Evolutionary conservation across 257 asterid genomes (phyloP).

Genomic region (Przewalskia tangutica): DNA sequence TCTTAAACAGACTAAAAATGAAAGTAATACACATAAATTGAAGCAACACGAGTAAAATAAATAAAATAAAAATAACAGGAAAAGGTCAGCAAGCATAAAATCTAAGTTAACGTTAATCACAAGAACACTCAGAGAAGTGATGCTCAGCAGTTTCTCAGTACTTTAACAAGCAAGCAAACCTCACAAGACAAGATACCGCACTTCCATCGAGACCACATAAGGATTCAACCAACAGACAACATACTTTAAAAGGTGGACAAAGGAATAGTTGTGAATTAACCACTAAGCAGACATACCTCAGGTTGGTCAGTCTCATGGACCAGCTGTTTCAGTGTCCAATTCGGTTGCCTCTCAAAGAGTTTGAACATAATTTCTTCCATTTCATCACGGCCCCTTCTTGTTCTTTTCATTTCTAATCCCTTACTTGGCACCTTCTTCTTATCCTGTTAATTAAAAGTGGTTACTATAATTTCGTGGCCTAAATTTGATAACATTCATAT

Average conservation of each 20-base stretch:
- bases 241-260: background rate
- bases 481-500: background rate
- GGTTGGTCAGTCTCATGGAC: constrained; percentile 87
- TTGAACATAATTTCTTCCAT: constrained; percentile 92
- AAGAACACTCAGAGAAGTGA: background rate
- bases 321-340: constrained; percentile 84
- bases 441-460: constrained; percentile 33
- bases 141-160: background rate
- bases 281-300: constrained; percentile 35
- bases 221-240: background rate
- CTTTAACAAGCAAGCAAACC: background rate
- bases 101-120: background rate
- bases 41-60: background rate
- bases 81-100: background rate
- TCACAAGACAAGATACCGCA: background rate
- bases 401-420: constrained; percentile 72
- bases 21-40: background rate
- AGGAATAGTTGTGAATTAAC: background rate
- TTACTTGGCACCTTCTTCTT: constrained; percentile 52
- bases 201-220: background rate
- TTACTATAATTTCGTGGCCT: background rate
- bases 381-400: constrained; percentile 70
- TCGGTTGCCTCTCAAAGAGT: constrained; percentile 84
- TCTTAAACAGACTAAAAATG: background rate
- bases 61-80: background rate